Conservation (phyloP, 306 rosid species). For the Castanea sativa region DNA sequence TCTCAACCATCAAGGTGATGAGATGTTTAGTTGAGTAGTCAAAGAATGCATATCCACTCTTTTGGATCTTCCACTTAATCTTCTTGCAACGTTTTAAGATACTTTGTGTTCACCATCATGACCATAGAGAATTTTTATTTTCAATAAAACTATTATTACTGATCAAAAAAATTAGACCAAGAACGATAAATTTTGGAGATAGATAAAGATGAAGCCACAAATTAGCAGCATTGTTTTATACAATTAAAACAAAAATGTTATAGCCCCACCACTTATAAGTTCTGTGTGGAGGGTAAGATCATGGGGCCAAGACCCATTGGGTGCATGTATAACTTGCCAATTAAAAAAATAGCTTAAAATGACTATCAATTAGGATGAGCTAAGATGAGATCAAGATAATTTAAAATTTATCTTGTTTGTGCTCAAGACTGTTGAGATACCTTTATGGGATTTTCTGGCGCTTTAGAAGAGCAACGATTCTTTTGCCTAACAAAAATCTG, state of each 20-base stretch:
- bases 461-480: conserved; percentile 90
- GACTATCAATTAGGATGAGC: neutral
- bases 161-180: neutral
- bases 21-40: neutral
- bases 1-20: neutral
- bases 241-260: no score
- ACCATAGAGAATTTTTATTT: no score
- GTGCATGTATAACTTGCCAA: no score
- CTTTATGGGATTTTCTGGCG: conserved; percentile 91
- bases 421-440: conserved; percentile 38
- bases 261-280: no score
- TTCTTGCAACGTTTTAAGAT: conserved; percentile 20
- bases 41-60: neutral
- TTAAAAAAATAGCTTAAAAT: neutral
- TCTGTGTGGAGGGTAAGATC: no score
- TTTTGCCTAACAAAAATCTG: conserved; percentile 99
- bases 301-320: no score
- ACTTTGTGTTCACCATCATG: conserved; percentile 48
- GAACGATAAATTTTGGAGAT: neutral
- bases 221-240: neutral
- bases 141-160: no score
- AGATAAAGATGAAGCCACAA: neutral
- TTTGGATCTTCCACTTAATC: neutral
- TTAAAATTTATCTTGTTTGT: neutral
- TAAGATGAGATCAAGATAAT: conserved; percentile 4